Evolutionary conservation across 331 rosid genomes (phyloP).

Genomic region (Acacia concinna): DNA sequence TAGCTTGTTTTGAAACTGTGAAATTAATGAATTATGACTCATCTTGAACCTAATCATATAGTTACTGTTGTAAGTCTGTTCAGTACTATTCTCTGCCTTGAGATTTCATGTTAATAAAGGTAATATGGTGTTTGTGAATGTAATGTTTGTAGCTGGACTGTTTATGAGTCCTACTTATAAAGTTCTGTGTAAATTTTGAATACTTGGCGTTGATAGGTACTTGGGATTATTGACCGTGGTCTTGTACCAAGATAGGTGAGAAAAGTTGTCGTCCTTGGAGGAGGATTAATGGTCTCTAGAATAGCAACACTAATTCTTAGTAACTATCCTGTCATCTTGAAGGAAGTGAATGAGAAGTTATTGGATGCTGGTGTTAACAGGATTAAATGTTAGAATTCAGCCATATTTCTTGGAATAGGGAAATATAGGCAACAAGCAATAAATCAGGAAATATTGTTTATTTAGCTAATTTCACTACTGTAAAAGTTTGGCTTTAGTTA

Average conservation of each 20-base stretch:
- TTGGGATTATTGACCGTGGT: conserved; percentile 84
- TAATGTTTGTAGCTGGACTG: conserved; percentile 9
- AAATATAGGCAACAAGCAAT: too few species aligned
- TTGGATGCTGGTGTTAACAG: conserved; percentile 83
- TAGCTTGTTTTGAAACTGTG: conserved; percentile 20
- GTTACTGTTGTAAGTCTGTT: conserved; percentile 7
- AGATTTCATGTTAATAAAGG: background rate
- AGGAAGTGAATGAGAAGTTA: conserved; percentile 85
- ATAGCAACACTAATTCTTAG: conserved; percentile 86
- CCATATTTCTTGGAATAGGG: background rate
- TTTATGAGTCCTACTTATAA: background rate
- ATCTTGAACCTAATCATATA: conserved; percentile 11
- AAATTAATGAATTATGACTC: conserved; percentile 13
- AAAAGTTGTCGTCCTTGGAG: conserved; percentile 89
- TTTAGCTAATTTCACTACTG: conserved; percentile 5
- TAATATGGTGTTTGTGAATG: background rate
- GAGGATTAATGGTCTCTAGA: conserved; percentile 98
- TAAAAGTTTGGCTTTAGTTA: conserved; percentile 31
- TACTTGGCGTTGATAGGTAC: conserved; percentile 58
- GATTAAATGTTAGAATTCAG: conserved; percentile 64
- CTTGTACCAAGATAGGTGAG: conserved; percentile 71
- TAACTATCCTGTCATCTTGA: conserved; percentile 72
- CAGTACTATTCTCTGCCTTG: background rate
- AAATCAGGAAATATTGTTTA: too few species aligned
- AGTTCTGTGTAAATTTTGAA: background rate